Evolutionary conservation across 768 basidiomycete genomes (phyloP).

Genomic region (Macrolepiota albuminosa): DNA sequence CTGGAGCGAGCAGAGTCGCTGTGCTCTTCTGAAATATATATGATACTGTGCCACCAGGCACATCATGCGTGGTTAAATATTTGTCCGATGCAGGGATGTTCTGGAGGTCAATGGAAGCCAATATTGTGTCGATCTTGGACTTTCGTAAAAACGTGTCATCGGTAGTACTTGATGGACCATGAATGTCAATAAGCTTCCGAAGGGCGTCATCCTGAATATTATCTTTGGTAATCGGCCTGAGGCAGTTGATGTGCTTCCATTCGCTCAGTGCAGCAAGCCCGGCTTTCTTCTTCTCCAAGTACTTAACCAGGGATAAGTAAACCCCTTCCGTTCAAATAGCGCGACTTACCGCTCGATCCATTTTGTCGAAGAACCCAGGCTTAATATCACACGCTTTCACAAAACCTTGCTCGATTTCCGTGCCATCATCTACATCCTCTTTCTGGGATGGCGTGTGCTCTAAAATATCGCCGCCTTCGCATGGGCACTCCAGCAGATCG

Average conservation of each 20-base stretch:
- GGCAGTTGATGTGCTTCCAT: slow-evolving; percentile 84
- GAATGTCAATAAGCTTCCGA: slow-evolving; percentile 35
- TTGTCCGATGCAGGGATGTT: slow-evolving; percentile 35
- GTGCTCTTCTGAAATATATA: slow-evolving; percentile 67
- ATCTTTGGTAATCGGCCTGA: slow-evolving; percentile 38
- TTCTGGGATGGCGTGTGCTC: slow-evolving; percentile 21
- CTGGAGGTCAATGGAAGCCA: slow-evolving; percentile 45
- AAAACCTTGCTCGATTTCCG: slow-evolving; percentile 44
- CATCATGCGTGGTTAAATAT: slow-evolving; percentile 27
- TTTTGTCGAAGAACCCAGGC: slow-evolving; percentile 34
- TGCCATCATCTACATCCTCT: slow-evolving; percentile 22
- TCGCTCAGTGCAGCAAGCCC: slow-evolving; percentile 69
- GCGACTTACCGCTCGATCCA: slow-evolving; percentile 47
- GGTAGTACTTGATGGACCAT: slow-evolving; percentile 1
- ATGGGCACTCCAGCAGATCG: slow-evolving; percentile 81
- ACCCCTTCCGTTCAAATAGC: background rate
- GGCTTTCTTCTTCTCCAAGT: slow-evolving; percentile 60
- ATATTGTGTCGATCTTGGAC: slow-evolving; percentile 19
- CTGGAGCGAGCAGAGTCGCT: background rate
- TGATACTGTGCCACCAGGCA: slow-evolving; percentile 66
- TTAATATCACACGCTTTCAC: slow-evolving; percentile 62
- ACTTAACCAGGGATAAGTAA: slow-evolving; percentile 33
- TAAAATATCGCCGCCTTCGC: slow-evolving; percentile 30
- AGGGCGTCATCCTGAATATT: slow-evolving; percentile 65
- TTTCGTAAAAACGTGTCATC: slow-evolving; percentile 1